A percentile compares a stretch with the other conserved stretches of the same genome.
Conservation (phyloP, 164 flowering plant genomes). For the Vitis rotundifolia region DNA sequence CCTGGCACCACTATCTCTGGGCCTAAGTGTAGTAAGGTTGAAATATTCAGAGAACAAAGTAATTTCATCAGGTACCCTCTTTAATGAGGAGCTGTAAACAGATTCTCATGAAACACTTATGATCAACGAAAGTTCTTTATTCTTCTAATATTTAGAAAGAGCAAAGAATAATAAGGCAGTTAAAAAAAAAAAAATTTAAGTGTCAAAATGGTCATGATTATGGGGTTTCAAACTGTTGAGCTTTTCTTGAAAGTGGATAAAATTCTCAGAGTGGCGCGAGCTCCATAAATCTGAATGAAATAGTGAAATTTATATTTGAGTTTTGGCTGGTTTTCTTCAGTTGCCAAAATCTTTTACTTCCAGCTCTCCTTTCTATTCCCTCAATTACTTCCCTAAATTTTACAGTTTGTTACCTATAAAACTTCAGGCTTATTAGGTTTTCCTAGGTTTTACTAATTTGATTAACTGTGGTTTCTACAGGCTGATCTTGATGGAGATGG, state of each 20-base stretch:
- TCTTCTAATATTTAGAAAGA: background rate
- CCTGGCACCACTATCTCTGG: no score
- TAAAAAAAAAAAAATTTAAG: background rate
- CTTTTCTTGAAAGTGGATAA: background rate
- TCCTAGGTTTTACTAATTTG: background rate
- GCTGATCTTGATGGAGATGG: constrained; percentile 70
- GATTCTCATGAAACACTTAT: background rate
- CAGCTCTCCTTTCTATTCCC: background rate
- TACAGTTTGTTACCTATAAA: background rate
- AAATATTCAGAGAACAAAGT: no score
- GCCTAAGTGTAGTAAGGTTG: no score
- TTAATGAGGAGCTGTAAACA: no score
- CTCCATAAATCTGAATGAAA: background rate
- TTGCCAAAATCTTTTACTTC: background rate
- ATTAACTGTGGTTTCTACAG: constrained; percentile 27
- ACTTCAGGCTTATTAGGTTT: background rate
- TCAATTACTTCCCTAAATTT: background rate
- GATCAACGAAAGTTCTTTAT: background rate
- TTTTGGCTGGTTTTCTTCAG: no score
- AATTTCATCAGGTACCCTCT: no score
- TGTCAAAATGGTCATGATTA: background rate
- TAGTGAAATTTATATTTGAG: background rate
- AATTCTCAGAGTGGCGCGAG: background rate
- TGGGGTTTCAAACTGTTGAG: background rate
- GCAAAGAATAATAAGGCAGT: background rate